Conservation (phyloP, 116 monocot species). For the Zostera marina region DNA sequence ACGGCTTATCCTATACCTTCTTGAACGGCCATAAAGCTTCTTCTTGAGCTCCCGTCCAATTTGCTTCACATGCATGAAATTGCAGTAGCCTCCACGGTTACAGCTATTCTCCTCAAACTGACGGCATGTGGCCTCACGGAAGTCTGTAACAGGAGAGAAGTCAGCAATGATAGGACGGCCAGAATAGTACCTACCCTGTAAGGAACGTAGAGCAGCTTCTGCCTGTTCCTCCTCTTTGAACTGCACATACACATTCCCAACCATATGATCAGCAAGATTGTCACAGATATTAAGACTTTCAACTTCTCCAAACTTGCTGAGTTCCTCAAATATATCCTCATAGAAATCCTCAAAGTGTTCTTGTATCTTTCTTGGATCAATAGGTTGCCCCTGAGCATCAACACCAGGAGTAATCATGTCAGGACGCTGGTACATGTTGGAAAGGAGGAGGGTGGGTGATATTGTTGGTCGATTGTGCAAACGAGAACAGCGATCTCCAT, state of each 20-base stretch:
- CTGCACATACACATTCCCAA: slow-evolving; percentile 84
- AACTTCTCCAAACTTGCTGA: slow-evolving; percentile 68
- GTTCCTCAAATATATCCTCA: slow-evolving; percentile 65
- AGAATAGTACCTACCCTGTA: slow-evolving; percentile 66
- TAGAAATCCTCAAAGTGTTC: slow-evolving; percentile 58
- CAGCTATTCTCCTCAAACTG: slow-evolving; percentile 92
- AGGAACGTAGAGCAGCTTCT: slow-evolving; percentile 32
- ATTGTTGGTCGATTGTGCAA: slow-evolving; percentile 23
- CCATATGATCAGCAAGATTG: slow-evolving; percentile 85
- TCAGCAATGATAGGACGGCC: slow-evolving; percentile 50
- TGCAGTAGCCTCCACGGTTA: slow-evolving; percentile 89
- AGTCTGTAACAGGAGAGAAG: slow-evolving; percentile 87
- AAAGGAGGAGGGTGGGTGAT: slow-evolving; percentile 22
- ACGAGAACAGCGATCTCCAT: slow-evolving; percentile 27
- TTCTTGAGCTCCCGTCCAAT: slow-evolving; percentile 62
- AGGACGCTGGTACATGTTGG: slow-evolving; percentile 34
- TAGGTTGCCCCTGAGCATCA: slow-evolving; percentile 18
- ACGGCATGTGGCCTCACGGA: slow-evolving; percentile 83
- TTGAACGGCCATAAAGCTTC: slow-evolving; percentile 41
- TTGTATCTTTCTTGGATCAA: slow-evolving; percentile 28
- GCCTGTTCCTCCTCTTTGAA: slow-evolving; percentile 82
- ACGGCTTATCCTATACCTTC: slow-evolving; percentile 22
- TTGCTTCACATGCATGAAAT: slow-evolving; percentile 96
- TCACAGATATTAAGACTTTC: slow-evolving; percentile 79
- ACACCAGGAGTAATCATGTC: slow-evolving; percentile 28